Conservation (phyloP, 228 moss, liverwort and hornwort species). For the Sphagnum magellanicum region DNA sequence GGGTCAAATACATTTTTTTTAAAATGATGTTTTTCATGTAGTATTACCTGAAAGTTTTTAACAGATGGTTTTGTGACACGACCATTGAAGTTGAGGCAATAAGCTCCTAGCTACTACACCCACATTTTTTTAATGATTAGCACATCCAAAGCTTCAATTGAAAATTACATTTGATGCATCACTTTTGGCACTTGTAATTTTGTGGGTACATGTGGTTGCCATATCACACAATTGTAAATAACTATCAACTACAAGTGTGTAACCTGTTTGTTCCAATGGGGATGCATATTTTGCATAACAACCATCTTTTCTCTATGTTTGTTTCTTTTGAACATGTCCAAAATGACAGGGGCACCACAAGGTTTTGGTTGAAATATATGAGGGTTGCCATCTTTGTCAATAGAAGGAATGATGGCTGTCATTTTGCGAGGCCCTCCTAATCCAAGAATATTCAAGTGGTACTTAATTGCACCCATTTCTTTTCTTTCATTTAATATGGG, state of each 20-base stretch:
- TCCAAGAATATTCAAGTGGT: conserved; percentile 68
- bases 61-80: conserved; percentile 77
- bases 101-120: conserved; percentile 52
- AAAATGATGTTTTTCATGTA: too few species aligned
- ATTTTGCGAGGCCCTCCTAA: conserved; percentile 75
- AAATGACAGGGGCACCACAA: conserved; percentile 44
- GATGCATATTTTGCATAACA: conserved; percentile 79
- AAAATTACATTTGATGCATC: too few species aligned
- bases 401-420: conserved; percentile 66
- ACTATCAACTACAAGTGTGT: too few species aligned
- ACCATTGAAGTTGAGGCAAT: conserved; percentile 82
- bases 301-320: conserved; percentile 67
- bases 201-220: too few species aligned
- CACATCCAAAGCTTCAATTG: too few species aligned
- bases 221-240: too few species aligned
- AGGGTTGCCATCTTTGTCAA: conserved; percentile 50
- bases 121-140: not conserved
- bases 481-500: conserved; percentile 45
- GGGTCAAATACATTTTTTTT: too few species aligned
- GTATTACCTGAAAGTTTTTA: conserved; percentile 69
- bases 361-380: conserved; percentile 42
- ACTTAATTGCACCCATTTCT: conserved; percentile 70
- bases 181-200: too few species aligned
- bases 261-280: conserved; percentile 68
- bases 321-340: conserved; percentile 55